phyloP scores from a whole-genome alignment of 148 eudicot genomes.

The Mesembryanthemum crystallinum region DNA sequence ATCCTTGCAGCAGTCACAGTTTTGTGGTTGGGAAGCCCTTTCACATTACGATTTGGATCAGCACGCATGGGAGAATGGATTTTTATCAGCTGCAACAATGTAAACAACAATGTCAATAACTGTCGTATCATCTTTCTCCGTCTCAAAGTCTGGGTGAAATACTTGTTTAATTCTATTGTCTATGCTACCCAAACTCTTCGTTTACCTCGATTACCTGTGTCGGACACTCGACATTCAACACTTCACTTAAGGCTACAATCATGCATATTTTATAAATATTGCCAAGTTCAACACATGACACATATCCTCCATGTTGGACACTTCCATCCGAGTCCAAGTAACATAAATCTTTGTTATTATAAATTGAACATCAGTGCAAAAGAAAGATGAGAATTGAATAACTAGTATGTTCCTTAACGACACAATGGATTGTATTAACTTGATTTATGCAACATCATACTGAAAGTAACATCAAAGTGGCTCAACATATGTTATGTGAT shows the following conservation, averaged over 20 bases:
- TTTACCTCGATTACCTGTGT: too few relatives aligned
- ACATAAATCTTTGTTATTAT: background rate
- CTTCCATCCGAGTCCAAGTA: too few relatives aligned
- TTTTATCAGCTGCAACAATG: conserved; percentile 60
- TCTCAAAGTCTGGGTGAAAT: background rate
- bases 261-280: too few relatives aligned
- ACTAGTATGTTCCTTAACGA: background rate
- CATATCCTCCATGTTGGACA: too few relatives aligned
- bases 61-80: conserved; percentile 97
- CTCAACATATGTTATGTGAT: background rate
- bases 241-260: too few relatives aligned
- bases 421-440: background rate
- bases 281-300: too few relatives aligned
- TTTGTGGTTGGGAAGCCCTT: conserved; percentile 68
- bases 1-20: conserved; percentile 66
- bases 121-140: too few relatives aligned
- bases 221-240: too few relatives aligned
- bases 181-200: too few relatives aligned
- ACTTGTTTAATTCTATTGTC: too few relatives aligned
- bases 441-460: background rate
- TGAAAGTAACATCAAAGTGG: background rate
- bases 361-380: background rate
- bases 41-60: conserved; percentile 79
- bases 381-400: conserved; percentile 6
- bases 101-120: conserved; percentile 16